phyloP scores from a whole-genome alignment of 768 basidiomycete genomes.

The Boletus subparvulus region DNA sequence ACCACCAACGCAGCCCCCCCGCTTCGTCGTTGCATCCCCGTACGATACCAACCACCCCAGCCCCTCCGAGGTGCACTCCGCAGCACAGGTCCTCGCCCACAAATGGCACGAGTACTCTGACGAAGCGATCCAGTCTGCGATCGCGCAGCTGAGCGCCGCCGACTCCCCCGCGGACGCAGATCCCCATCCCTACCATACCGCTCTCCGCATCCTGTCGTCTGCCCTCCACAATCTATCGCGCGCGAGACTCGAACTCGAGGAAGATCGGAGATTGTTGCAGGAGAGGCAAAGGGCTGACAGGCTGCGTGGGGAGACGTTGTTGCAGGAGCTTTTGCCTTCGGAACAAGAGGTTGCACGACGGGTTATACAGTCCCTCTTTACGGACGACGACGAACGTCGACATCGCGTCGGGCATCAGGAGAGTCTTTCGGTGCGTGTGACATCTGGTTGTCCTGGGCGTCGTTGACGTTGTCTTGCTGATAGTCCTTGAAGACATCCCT shows the following conservation, averaged over 20 bases:
- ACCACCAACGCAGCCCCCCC: conserved; percentile 24
- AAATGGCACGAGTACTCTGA: conserved; percentile 81
- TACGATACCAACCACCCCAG: conserved; percentile 34
- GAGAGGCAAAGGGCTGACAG: conserved; percentile 60
- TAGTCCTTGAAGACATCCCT: conserved; percentile 49
- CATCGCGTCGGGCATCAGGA: conserved; percentile 55
- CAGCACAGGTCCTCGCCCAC: conserved; percentile 56
- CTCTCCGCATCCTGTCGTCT: conserved; percentile 67
- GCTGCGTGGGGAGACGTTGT: conserved; percentile 50
- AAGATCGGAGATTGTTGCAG: conserved; percentile 46
- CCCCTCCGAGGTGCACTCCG: conserved; percentile 19
- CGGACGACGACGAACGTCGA: conserved; percentile 42
- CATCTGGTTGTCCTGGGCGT: not conserved
- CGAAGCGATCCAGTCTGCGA: conserved; percentile 64
- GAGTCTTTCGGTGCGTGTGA: conserved; percentile 53
- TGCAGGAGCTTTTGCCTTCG: conserved; percentile 55
- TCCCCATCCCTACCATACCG: conserved; percentile 61
- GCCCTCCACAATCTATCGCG: conserved; percentile 59
- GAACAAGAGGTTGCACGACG: conserved; percentile 69
- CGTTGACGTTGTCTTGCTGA: not conserved
- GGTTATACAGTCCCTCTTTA: conserved; percentile 65
- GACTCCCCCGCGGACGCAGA: conserved; percentile 48
- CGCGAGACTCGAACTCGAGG: conserved; percentile 63
- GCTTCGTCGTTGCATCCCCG: conserved; percentile 45
- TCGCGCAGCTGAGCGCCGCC: conserved; percentile 47